These are phyloP conservation scores for Tetracladium maxilliforme DNA, from an alignment of 2,329 filamentous ascomycete genomes.

Conservation along the genomic window DNA sequence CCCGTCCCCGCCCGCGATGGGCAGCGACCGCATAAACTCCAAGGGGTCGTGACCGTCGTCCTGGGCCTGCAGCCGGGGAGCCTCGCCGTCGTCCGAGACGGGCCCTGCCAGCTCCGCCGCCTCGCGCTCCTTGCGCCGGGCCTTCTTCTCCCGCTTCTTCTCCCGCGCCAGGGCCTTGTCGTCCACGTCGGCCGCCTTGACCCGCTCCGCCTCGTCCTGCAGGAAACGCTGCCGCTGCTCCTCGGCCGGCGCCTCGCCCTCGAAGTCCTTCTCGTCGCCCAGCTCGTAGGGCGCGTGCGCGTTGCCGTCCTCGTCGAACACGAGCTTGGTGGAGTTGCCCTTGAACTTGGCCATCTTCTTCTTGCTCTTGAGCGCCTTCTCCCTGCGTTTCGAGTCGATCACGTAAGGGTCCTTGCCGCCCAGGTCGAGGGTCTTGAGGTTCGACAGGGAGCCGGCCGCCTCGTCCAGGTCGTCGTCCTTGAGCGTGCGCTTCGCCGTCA, in stretches of 20 bases:
- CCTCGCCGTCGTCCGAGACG: constrained; percentile 13
- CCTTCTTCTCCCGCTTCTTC: constrained; percentile 62
- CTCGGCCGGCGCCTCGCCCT: constrained; percentile 57
- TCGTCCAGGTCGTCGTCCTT: constrained; percentile 33
- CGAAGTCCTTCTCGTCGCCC: constrained; percentile 72
- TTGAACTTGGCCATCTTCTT: constrained; percentile 88
- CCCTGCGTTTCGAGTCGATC: constrained; percentile 86
- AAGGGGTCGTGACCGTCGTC: constrained; percentile 36
- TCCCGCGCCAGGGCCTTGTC: constrained; percentile 73
- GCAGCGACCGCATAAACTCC: constrained; percentile 41
- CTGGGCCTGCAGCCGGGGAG: constrained; percentile 15
- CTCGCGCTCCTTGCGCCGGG: constrained; percentile 57
- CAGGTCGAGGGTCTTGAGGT: constrained; percentile 46
- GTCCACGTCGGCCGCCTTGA: constrained; percentile 59
- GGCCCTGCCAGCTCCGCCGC: constrained; percentile 34
- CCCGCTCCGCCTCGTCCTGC: constrained; percentile 56
- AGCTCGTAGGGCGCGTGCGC: constrained; percentile 80
- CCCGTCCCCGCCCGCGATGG: constrained; percentile 25
- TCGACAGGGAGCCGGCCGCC: constrained; percentile 20
- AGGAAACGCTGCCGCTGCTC: constrained; percentile 67
- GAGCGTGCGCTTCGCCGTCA: constrained; percentile 80
- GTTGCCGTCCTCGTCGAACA: constrained; percentile 87
- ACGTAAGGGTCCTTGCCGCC: constrained; percentile 59
- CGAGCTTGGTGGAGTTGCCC: constrained; percentile 68
- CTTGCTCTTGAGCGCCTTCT: constrained; percentile 90